Base-by-base conservation (phyloP, 2,329 filamentous ascomycete genomes). In the Fusarium fracticaudum region DNA sequence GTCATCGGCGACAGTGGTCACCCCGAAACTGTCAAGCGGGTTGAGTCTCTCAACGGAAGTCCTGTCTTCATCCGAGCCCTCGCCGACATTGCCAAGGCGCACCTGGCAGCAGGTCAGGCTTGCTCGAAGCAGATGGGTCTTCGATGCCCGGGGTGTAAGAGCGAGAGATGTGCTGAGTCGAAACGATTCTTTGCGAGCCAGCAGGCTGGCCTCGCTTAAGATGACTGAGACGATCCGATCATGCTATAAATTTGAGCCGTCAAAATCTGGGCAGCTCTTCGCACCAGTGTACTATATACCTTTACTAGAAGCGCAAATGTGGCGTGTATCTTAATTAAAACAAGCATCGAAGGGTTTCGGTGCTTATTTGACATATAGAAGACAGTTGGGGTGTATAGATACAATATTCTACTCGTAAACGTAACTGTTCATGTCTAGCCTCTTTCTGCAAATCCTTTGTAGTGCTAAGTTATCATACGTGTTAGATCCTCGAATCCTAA, bases 111-210 rank as follows among this genome's bases (percentile, higher is more conserved):
- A 71, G 92, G 92, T 10, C 77, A 85, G 15, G 80, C 86, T 15
- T 96, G 93, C 81, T 97, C 94, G 37, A 86, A 86, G 64, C 96
- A 98, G 84, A 95, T 99, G 94, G 91, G 91, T 14, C 84, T 99
- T 76, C 91, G 96, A 77, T 99, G 96, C 84, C 96, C 97, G 5
- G 95, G 94, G 11, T 99, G 96, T 85, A 95, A 91, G 83, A 98
- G 93, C 80, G 94, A 97, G 79, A 90, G 92, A 77, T 99, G 96
- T 83, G 83, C 92, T 62, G 94, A 95, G 83, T 92, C 91, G 60
- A 93, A 93, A 83, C 89, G 88, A 77, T 92, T 92, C 81, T 92
- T 92, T 79, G 87, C 87, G 12, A 79, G 80, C 55, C 83, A 84
- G 71, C 80, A 84, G 67, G 76, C 73, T 66, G 75, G 73, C 37